These are phyloP conservation scores for Bacidia rubella DNA, from an alignment of 495 filamentous ascomycete genomes.

Conservation along the genomic window DNA sequence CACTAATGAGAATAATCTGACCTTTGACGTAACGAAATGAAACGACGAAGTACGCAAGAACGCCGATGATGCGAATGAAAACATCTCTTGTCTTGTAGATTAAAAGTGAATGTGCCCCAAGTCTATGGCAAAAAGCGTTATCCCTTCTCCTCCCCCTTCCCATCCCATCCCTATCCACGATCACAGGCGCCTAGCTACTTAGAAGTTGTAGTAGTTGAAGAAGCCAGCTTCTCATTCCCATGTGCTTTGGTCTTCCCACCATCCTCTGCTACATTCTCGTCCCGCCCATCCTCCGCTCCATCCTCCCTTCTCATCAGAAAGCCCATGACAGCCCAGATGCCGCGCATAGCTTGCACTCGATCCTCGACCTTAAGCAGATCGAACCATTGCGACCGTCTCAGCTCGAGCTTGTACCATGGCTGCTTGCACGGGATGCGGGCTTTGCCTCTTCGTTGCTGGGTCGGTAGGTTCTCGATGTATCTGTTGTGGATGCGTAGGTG, in stretches of 20 bases:
- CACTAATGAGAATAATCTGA: no score
- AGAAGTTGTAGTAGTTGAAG: neutral
- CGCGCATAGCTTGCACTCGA: conserved; percentile 53
- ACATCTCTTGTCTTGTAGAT: no score
- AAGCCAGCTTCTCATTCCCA: neutral
- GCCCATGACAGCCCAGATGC: conserved; percentile 63
- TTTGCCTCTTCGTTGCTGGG: conserved; percentile 21
- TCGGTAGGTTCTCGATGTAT: conserved; percentile 44
- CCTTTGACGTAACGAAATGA: no score
- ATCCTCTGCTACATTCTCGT: neutral
- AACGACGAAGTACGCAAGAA: no score
- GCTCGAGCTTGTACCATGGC: conserved; percentile 48
- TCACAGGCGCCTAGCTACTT: no score
- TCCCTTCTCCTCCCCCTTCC: no score
- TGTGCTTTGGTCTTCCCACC: neutral
- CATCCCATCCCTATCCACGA: no score
- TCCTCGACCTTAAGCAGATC: conserved; percentile 59
- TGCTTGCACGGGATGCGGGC: conserved; percentile 32
- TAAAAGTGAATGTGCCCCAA: no score
- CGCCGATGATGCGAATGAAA: no score
- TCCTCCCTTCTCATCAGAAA: conserved; percentile 44
- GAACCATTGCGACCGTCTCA: conserved; percentile 64
- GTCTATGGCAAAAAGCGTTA: no score
- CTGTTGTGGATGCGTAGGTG: conserved; percentile 56
- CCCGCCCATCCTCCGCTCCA: neutral